phyloP scores from a whole-genome alignment of 179 eudicot species.

The Beta corolliflora region DNA sequence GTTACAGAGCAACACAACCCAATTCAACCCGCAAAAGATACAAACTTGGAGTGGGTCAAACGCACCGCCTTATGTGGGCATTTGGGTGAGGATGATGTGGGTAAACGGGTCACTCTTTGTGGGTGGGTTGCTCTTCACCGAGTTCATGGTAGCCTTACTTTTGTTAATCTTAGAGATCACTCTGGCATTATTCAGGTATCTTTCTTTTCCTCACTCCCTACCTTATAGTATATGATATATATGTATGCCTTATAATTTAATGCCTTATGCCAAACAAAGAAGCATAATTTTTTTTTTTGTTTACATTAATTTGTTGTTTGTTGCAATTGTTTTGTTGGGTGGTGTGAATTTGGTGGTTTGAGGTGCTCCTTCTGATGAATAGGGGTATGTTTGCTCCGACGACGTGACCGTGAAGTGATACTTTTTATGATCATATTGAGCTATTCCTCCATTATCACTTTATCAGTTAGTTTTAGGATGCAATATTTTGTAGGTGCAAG shows the following conservation, averaged over 20 bases:
- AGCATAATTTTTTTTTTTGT: not conserved
- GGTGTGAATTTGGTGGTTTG: no score
- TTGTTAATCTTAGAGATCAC: constrained; percentile 75
- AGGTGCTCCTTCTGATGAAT: no score
- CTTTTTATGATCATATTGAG: no score
- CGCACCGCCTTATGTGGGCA: constrained; percentile 70
- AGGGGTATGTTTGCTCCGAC: no score
- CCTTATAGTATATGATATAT: no score
- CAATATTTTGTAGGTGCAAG: no score
- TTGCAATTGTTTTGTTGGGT: no score
- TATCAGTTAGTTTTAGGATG: no score
- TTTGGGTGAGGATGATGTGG: constrained; percentile 67
- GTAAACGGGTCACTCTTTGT: constrained; percentile 73
- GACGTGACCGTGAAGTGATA: no score
- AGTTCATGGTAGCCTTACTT: constrained; percentile 81
- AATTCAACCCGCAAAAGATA: constrained; percentile 32
- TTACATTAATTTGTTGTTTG: no score
- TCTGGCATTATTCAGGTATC: constrained; percentile 85
- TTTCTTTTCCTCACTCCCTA: not conserved
- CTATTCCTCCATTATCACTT: no score
- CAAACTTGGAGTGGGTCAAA: constrained; percentile 60
- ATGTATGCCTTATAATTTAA: not conserved
- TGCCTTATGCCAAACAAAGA: no score
- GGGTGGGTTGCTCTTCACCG: constrained; percentile 97
- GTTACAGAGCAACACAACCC: constrained; percentile 20